Conservation (phyloP, 2,329 filamentous ascomycete genomes). For the Drechslerella coelobrocha region DNA sequence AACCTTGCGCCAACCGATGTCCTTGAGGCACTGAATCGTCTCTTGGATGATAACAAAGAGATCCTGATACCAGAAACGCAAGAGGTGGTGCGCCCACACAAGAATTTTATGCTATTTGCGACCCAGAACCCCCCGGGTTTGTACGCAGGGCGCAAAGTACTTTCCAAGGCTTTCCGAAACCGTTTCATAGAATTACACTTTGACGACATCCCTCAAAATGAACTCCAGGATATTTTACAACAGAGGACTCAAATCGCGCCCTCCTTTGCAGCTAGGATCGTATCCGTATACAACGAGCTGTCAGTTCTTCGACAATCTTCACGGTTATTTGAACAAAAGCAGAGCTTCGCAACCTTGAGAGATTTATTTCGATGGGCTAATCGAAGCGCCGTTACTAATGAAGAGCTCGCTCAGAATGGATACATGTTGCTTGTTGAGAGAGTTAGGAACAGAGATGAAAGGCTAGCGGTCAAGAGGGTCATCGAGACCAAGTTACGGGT, state of each 20-base stretch:
- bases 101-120: slow-evolving; percentile 96
- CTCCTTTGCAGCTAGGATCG: slow-evolving; percentile 88
- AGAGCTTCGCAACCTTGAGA: slow-evolving; percentile 92
- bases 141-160: slow-evolving; percentile 90
- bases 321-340: slow-evolving; percentile 93
- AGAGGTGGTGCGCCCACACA: slow-evolving; percentile 87
- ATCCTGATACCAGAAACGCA: slow-evolving; percentile 96
- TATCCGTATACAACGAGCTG: slow-evolving; percentile 90
- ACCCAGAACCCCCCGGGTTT: slow-evolving; percentile 96
- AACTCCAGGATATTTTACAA: slow-evolving; percentile 89
- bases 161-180: slow-evolving; percentile 95
- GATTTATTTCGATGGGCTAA: slow-evolving; percentile 96
- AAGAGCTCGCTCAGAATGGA: slow-evolving; percentile 88
- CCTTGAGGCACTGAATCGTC: slow-evolving; percentile 89
- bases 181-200: slow-evolving; percentile 96
- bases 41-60: slow-evolving; percentile 95
- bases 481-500: slow-evolving; percentile 93
- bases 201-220: slow-evolving; percentile 94
- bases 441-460: slow-evolving; percentile 88
- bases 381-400: slow-evolving; percentile 79
- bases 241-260: slow-evolving; percentile 87
- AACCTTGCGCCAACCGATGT: slow-evolving; percentile 98
- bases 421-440: slow-evolving; percentile 96
- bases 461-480: slow-evolving; percentile 79
- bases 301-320: slow-evolving; percentile 88